Evolutionary conservation across 2,329 filamentous ascomycete genomes (phyloP), one percentile per base, ranked within the genome.

Genomic region (Nannizzia gypsea): DNA sequence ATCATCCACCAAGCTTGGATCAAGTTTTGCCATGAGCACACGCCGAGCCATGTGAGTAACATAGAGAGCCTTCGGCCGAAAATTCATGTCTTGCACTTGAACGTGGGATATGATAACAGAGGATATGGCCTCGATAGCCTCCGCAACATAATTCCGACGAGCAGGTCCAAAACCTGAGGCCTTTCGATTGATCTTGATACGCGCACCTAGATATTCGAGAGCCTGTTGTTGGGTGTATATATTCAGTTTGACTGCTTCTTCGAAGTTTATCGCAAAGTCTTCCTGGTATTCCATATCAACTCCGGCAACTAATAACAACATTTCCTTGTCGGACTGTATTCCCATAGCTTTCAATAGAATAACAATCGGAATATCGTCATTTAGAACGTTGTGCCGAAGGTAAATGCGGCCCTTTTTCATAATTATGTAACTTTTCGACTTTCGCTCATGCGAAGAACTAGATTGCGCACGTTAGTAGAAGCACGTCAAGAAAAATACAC

Each of bases 1-100:
- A 71, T 99, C 93, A 67, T 99, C 93, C 1, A 99, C 90, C 58
- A 97, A 78, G 60, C 87, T 90, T 1, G 88, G 83, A 69, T 99
- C 89, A 62, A 93, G 88, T 69, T 90, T 87, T 1, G 91, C 91
- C 88, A 97, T 96, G 56, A 99, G 76, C 2, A 97, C 91, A 72
- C 91, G 84, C n/a, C 93, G 87, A 28, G 90, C 89, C 93, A 99
- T 99, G 78, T 96, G 89, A 55, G 92, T 92, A 59, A 99, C 84
- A 68, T 97, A 99, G 6, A 97, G 82, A 22, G 92, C 91, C 71
- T 99, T 99, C n/a, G 92, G 91, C 60, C 93, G 86, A 72, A 97
- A 97, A 69, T 99, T 91, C 66, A 96, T 83, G 52, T 89, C 89
- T 66, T 89, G 83, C 40, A 99, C 91, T 3, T 90, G 87, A 31